Percentiles rank a stretch among this genome's conserved stretches.
These are phyloP conservation scores for Debaryomyces castellii DNA, from an alignment of 805 yeast genomes.

Conservation along the genomic window DNA sequence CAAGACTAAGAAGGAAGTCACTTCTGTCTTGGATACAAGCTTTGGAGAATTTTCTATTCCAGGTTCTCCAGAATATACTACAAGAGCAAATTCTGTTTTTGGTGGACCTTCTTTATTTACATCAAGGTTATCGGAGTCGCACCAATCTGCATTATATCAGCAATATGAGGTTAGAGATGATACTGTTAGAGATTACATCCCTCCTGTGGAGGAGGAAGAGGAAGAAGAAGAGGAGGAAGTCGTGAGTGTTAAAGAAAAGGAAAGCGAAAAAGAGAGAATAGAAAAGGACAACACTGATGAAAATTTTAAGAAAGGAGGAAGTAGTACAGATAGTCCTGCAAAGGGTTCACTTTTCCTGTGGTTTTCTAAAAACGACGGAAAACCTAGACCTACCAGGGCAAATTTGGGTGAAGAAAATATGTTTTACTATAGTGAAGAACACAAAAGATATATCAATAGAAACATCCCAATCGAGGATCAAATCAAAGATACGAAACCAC, in stretches of 20 bases:
- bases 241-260: conserved; percentile 14
- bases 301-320: conserved; percentile 1
- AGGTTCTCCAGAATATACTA: conserved; percentile 45
- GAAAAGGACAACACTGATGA: conserved; percentile 9
- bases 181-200: conserved; percentile 42
- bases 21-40: conserved; percentile 17
- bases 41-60: conserved; percentile 46
- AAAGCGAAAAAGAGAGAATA: conserved; percentile 16
- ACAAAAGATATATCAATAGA: conserved; percentile 83
- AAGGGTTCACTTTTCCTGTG: conserved; percentile 53
- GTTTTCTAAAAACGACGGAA: conserved; percentile 49
- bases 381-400: conserved; percentile 77
- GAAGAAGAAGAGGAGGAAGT: conserved; percentile 51
- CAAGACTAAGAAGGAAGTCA: conserved; percentile 9
- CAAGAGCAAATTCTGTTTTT: conserved; percentile 43
- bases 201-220: conserved; percentile 42
- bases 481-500: conserved; percentile 51
- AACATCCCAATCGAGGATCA: conserved; percentile 67
- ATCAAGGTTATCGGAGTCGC: conserved; percentile 43
- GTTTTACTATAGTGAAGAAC: conserved; percentile 78
- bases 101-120: conserved; percentile 34
- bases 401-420: conserved; percentile 78
- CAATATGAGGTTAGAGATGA: conserved; percentile 47
- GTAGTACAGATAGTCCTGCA: conserved; percentile 6
- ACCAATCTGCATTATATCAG: conserved; percentile 43